A percentile compares a stretch with the other conserved stretches of the same genome.
phyloP scores from a whole-genome alignment of 768 basidiomycete species.

The Rhodotorula sphaerocarpa region DNA sequence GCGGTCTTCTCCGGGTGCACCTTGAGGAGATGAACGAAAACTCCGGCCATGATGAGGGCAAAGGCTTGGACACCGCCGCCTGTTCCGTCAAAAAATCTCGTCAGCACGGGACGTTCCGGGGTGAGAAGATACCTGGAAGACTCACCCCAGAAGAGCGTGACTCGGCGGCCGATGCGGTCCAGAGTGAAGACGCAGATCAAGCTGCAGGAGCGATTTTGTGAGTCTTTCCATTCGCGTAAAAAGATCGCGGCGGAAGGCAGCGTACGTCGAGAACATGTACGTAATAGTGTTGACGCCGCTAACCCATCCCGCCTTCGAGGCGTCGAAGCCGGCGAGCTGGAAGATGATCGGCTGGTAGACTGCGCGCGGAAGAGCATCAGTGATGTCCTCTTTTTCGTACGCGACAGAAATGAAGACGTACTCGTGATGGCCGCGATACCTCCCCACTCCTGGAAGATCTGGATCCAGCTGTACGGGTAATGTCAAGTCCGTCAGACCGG shows the following conservation, averaged over 20 bases:
- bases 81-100: not conserved
- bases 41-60: conserved; percentile 5
- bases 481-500: too few relatives aligned
- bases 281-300: conserved; percentile 2
- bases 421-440: conserved; percentile 11
- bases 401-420: not conserved
- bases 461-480: conserved; percentile 1
- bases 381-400: not conserved
- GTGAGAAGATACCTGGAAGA: not conserved
- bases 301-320: not conserved
- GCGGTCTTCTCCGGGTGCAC: conserved; percentile 3
- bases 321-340: not conserved
- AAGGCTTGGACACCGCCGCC: conserved; percentile 3
- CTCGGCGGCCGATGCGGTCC: conserved; percentile 6
- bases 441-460: conserved; percentile 8
- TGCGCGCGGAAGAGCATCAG: not conserved
- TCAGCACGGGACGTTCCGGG: not conserved
- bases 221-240: not conserved
- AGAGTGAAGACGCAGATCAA: conserved; percentile 14
- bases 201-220: not conserved
- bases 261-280: conserved; percentile 5
- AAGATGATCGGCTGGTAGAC: conserved; percentile 2
- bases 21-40: conserved; percentile 2
- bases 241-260: not conserved
- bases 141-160: conserved; percentile 2